These are phyloP conservation scores for Dictyostelium discoideum DNA, from an alignment of 78 protist species.

Conservation along the genomic window DNA sequence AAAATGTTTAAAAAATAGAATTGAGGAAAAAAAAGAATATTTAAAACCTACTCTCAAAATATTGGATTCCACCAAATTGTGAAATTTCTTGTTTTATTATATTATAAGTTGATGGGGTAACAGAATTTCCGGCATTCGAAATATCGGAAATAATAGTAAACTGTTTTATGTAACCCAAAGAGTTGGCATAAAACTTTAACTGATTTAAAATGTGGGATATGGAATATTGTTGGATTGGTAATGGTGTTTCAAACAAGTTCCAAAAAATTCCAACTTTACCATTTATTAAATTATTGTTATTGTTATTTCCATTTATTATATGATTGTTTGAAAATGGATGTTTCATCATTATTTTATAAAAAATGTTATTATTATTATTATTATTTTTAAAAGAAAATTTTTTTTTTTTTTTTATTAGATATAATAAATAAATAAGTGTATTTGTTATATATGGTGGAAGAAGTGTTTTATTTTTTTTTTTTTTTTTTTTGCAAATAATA, in stretches of 20 bases:
- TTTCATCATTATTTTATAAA: background rate
- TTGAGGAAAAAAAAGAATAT: background rate
- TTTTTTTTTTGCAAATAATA: background rate
- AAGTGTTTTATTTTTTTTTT: too few relatives aligned
- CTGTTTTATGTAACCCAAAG: constrained; percentile 8
- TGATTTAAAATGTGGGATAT: background rate
- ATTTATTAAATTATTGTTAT: background rate
- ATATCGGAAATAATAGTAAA: constrained; percentile 14
- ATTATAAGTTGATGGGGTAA: background rate
- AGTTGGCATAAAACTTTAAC: background rate
- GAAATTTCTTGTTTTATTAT: constrained; percentile 7
- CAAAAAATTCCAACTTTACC: constrained; percentile 44
- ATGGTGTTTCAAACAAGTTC: constrained; percentile 36
- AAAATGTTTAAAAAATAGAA: background rate
- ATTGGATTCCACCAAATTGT: constrained; percentile 34
- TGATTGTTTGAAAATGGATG: background rate
- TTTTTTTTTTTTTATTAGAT: background rate
- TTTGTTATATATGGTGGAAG: background rate
- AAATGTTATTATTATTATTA: background rate
- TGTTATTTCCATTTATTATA: background rate
- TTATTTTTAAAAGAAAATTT: too few relatives aligned
- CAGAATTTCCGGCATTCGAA: background rate
- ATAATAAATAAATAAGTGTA: background rate
- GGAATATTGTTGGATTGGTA: background rate
- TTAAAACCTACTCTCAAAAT: background rate